Conservation (phyloP, 1,284 basidiomycete species). For the Boletellus deceptivus region DNA sequence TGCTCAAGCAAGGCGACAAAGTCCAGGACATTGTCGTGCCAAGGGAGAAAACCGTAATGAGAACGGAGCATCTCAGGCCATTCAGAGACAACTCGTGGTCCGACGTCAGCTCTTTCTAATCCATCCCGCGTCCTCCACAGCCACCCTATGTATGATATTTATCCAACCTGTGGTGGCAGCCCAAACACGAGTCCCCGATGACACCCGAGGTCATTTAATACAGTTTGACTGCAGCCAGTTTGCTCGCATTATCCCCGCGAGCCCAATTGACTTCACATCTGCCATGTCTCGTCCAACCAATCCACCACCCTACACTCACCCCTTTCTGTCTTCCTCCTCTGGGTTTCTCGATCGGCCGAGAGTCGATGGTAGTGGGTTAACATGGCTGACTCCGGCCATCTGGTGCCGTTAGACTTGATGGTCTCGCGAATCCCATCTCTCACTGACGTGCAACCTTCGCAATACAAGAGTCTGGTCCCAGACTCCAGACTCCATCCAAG, state of each 20-base stretch:
- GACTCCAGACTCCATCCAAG: too few species aligned
- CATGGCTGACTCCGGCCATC: too few species aligned
- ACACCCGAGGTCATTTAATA: not conserved
- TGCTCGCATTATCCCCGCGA: not conserved
- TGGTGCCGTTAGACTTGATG: too few species aligned
- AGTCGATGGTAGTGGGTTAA: too few species aligned
- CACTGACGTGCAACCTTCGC: too few species aligned
- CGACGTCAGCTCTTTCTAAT: conserved; percentile 17
- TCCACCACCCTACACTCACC: not conserved
- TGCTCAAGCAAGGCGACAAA: conserved; percentile 75
- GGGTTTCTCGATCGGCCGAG: too few species aligned
- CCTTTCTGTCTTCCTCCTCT: too few species aligned
- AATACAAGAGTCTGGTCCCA: too few species aligned
- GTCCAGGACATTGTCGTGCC: conserved; percentile 60
- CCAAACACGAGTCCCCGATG: not conserved
- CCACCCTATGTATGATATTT: conserved; percentile 1
- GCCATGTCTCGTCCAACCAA: not conserved
- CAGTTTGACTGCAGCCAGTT: not conserved
- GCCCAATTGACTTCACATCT: not conserved
- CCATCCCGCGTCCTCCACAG: not conserved
- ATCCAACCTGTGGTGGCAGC: not conserved
- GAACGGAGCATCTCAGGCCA: conserved; percentile 26
- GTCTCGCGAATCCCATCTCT: too few species aligned
- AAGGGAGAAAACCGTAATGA: conserved; percentile 37
- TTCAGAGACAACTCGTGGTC: conserved; percentile 29